Conservation (phyloP, 139 green algal genomes). For the Haematococcus lacustris region DNA sequence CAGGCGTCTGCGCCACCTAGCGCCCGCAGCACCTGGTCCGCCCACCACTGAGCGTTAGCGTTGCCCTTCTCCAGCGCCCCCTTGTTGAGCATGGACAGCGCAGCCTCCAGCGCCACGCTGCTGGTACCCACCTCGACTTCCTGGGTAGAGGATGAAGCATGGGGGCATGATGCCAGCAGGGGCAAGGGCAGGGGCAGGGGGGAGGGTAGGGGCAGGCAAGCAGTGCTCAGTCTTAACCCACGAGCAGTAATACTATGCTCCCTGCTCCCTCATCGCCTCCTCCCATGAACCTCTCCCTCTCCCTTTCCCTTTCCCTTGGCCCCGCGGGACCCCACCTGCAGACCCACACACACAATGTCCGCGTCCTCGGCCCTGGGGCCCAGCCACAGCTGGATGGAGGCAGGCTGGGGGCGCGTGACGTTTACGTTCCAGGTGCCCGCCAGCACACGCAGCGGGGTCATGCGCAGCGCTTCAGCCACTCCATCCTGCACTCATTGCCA, state of each 20-base stretch:
- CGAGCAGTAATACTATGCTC: no score
- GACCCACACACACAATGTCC: slow-evolving; percentile 52
- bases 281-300: no score
- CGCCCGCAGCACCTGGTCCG: slow-evolving; percentile 28
- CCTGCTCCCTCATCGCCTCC: no score
- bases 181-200: no score
- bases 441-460: slow-evolving; percentile 46
- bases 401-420: slow-evolving; percentile 34
- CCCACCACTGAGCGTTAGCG: slow-evolving; percentile 66
- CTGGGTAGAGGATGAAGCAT: slow-evolving; percentile 16
- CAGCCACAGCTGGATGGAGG: slow-evolving; percentile 47
- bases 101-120: slow-evolving; percentile 37
- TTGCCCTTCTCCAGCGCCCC: slow-evolving; percentile 61
- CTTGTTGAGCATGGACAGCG: slow-evolving; percentile 23
- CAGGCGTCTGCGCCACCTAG: slow-evolving; percentile 32
- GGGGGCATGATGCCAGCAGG: no score
- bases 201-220: no score
- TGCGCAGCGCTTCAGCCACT: slow-evolving; percentile 23
- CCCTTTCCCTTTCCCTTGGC: no score
- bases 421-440: slow-evolving; percentile 84
- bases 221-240: no score
- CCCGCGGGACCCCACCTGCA: slow-evolving; percentile 44
- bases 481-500: slow-evolving; percentile 26
- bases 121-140: slow-evolving; percentile 84
- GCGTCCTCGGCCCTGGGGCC: slow-evolving; percentile 17